Conservation (phyloP, 768 basidiomycete species). For the Russula ochroleuca region DNA sequence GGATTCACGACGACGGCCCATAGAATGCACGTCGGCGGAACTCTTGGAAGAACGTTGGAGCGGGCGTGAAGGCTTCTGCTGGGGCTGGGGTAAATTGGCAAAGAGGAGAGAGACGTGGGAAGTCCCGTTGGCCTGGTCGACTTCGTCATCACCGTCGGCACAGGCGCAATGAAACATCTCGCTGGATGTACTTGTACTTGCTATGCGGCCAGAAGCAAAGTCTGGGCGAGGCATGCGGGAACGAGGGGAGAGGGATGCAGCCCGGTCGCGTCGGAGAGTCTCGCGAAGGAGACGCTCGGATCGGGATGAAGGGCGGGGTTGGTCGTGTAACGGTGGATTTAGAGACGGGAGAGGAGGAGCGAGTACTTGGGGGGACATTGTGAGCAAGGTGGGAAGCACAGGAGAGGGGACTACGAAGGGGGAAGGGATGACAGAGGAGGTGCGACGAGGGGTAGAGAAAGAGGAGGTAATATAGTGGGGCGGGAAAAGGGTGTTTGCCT, state of each 20-base stretch:
- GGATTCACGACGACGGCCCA: conserved; percentile 21
- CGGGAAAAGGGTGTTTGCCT: conserved; percentile 22
- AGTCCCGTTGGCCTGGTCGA: conserved; percentile 33
- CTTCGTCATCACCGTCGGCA: conserved; percentile 32
- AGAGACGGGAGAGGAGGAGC: conserved; percentile 27
- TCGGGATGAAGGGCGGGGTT: conserved; percentile 43
- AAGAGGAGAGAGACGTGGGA: conserved; percentile 33
- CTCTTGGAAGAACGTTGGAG: conserved; percentile 22
- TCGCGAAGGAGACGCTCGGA: conserved; percentile 55
- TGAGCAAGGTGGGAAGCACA: conserved; percentile 36
- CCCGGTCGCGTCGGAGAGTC: conserved; percentile 46
- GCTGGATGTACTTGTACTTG: conserved; percentile 19
- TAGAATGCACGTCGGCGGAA: conserved; percentile 26
- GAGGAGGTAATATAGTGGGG: conserved; percentile 23
- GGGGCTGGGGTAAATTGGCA: conserved; percentile 18
- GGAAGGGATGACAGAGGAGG: conserved; percentile 10
- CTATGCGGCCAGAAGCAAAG: conserved; percentile 16
- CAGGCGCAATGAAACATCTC: conserved; percentile 27
- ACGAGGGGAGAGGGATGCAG: conserved; percentile 32
- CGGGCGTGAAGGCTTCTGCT: conserved; percentile 17
- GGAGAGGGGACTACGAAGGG: conserved; percentile 26
- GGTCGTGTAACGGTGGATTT: conserved; percentile 25
- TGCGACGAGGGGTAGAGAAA: conserved; percentile 16
- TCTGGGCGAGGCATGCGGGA: conserved; percentile 25
- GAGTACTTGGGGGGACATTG: conserved; percentile 37